Conservation (phyloP, 225 moss, liverwort and hornwort genomes). For the Climacium dendroides region DNA sequence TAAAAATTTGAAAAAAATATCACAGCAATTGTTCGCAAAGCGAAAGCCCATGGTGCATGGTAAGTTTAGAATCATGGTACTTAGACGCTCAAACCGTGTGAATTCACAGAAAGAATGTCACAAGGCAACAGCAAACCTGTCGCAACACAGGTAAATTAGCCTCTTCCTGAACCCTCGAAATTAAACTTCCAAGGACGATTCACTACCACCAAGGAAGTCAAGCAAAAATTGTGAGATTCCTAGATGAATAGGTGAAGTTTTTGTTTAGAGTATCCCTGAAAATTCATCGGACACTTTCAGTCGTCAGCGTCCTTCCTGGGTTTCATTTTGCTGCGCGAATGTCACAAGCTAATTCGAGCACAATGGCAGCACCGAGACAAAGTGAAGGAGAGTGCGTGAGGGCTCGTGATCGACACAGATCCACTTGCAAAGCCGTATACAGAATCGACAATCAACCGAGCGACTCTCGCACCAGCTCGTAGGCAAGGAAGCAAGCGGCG, state of each 20-base stretch:
- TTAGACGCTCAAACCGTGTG: not conserved
- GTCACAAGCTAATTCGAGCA: not conserved
- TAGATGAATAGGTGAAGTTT: not conserved
- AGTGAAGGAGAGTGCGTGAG: not conserved
- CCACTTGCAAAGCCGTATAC: not conserved
- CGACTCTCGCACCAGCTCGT: not conserved
- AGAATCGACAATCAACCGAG: not conserved
- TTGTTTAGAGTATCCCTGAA: not conserved
- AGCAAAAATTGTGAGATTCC: not conserved
- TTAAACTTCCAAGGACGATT: not conserved
- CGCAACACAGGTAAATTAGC: not conserved
- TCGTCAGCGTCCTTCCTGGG: not conserved
- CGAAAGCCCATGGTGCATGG: not conserved
- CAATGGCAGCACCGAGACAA: not conserved
- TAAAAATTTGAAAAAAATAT: not conserved
- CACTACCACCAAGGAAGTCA: not conserved
- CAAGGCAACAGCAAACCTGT: not conserved
- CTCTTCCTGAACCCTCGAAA: not conserved
- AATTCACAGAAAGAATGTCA: not conserved
- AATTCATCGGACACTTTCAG: not conserved
- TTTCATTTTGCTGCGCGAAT: not conserved
- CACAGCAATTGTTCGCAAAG: not conserved
- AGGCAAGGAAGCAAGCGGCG: not conserved
- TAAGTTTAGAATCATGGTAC: not conserved
- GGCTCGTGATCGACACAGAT: not conserved